These are phyloP conservation scores for Termitomyces sp. DNA, from an alignment of 768 basidiomycete species.

Conservation along the genomic window DNA sequence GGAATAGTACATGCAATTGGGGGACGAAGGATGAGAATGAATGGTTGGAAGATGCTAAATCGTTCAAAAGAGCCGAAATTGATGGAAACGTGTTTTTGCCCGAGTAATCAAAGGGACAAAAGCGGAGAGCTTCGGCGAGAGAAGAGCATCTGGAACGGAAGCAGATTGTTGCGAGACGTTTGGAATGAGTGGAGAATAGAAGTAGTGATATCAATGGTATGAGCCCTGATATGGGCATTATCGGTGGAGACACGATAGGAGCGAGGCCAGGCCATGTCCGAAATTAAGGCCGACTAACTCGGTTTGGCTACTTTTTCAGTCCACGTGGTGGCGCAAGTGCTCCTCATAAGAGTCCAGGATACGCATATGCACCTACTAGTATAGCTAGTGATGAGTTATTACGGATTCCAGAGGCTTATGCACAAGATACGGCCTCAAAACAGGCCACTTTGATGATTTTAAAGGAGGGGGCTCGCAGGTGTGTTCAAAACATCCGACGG, in stretches of 20 bases:
- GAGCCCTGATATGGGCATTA: background rate
- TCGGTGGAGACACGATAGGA: background rate
- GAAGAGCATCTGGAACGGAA: conserved; percentile 1
- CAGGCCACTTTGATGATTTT: background rate
- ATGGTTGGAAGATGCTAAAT: background rate
- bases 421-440: background rate
- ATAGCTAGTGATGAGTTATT: background rate
- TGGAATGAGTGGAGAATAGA: background rate
- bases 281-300: background rate
- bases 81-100: conserved; percentile 7
- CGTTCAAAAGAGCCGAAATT: conserved; percentile 4
- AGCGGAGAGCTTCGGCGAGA: background rate
- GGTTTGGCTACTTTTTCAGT: background rate
- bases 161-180: background rate
- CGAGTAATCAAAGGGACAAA: conserved; percentile 10
- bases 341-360: background rate
- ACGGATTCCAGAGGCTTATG: background rate
- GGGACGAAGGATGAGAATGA: background rate
- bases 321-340: conserved; percentile 6
- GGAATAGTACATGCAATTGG: background rate
- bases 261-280: background rate
- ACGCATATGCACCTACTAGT: background rate
- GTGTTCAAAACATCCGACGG: background rate
- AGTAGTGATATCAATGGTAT: background rate
- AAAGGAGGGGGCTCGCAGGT: background rate